A percentile compares a stretch with the other conserved stretches of the same genome.
Conservation (phyloP, 148 eudicot species). For the Chenopodium formosanum region DNA sequence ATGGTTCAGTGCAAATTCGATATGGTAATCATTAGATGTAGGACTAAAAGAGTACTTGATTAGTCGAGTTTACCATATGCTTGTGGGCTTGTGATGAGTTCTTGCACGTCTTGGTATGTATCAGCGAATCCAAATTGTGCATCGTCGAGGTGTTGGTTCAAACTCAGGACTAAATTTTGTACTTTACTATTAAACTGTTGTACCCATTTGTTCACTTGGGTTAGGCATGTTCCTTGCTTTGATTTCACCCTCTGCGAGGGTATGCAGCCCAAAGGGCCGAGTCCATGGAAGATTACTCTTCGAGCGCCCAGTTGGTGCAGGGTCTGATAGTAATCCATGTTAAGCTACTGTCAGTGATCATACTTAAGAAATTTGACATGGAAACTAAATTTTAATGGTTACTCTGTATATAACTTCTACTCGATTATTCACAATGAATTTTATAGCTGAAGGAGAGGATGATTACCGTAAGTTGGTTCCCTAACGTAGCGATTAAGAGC, state of each 20-base stretch:
- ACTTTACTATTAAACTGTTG: constrained; percentile 62
- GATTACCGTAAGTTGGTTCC: constrained; percentile 60
- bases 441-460: not conserved
- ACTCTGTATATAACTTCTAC: too few relatives aligned
- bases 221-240: constrained; percentile 54
- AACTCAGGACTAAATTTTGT: constrained; percentile 35
- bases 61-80: constrained; percentile 44
- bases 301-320: constrained; percentile 73
- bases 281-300: constrained; percentile 74
- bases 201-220: constrained; percentile 61
- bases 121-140: constrained; percentile 69
- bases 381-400: too few relatives aligned
- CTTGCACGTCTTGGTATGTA: constrained; percentile 57
- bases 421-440: too few relatives aligned
- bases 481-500: constrained; percentile 55
- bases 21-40: not conserved
- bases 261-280: constrained; percentile 90
- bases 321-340: constrained; percentile 35
- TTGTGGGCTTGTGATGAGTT: constrained; percentile 55
- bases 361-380: too few relatives aligned
- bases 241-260: constrained; percentile 90
- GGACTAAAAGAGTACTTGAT: not conserved
- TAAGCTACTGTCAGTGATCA: not conserved
- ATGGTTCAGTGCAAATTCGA: too few relatives aligned
- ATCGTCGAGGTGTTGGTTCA: constrained; percentile 47